Evolutionary conservation across 1,139 yeast species (phyloP).

Genomic region (Protomyces inouyei): DNA sequence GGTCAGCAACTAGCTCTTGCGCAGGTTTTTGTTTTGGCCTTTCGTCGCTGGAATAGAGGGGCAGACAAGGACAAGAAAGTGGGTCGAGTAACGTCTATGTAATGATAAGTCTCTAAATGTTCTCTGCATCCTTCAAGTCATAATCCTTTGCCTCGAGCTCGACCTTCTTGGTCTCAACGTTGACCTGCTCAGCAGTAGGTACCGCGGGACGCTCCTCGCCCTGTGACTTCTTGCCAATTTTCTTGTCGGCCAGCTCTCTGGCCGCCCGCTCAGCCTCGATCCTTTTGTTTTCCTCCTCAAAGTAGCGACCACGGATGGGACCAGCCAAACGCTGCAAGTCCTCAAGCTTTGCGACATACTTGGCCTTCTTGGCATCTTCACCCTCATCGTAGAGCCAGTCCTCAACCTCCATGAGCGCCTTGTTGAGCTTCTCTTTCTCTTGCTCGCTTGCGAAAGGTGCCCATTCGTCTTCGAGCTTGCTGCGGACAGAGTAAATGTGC

Average conservation of each 20-base stretch:
- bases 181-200: constrained; percentile 24
- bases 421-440: constrained; percentile 76
- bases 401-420: constrained; percentile 77
- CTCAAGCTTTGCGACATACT: constrained; percentile 96
- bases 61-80: neutral
- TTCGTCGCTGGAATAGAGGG: constrained; percentile 54
- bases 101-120: neutral
- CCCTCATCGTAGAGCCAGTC: constrained; percentile 99
- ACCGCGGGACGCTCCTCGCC: constrained; percentile 16
- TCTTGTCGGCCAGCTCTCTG: constrained; percentile 19
- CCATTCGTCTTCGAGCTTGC: constrained; percentile 90
- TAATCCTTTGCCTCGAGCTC: constrained; percentile 25
- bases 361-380: constrained; percentile 92
- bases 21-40: constrained; percentile 58
- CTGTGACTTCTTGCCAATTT: constrained; percentile 19
- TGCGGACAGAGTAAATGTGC: constrained; percentile 95
- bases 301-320: constrained; percentile 89
- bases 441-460: constrained; percentile 81
- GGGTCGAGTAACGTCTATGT: neutral
- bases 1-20: constrained; percentile 81
- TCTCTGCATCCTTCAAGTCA: constrained; percentile 19
- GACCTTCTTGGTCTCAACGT: constrained; percentile 23
- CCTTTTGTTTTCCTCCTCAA: constrained; percentile 88
- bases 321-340: constrained; percentile 94
- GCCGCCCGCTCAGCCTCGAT: constrained; percentile 57